Evolutionary conservation across 139 green algal species (phyloP).

Genomic region (Chlamydomonas eustigma): DNA sequence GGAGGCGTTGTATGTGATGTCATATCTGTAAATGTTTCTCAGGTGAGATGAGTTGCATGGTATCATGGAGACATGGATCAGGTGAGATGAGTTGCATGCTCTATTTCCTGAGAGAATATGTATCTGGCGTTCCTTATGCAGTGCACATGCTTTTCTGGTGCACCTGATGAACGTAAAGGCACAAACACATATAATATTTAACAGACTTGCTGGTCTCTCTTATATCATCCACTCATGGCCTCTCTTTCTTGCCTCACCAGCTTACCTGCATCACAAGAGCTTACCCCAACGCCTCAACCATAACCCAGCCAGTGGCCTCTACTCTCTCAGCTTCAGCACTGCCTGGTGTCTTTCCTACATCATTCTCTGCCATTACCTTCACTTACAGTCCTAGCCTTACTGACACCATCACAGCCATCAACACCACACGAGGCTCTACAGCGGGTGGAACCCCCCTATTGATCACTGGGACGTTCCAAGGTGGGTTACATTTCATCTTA

Average conservation of each 20-base stretch:
- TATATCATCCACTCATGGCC: too few relatives aligned
- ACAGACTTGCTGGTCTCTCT: too few relatives aligned
- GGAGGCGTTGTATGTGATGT: neutral
- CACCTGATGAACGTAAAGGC: too few relatives aligned
- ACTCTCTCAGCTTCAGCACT: neutral
- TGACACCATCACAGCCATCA: slow-evolving; percentile 22
- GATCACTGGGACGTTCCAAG: slow-evolving; percentile 8
- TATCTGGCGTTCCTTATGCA: too few relatives aligned
- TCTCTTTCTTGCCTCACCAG: too few relatives aligned
- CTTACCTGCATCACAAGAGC: slow-evolving; percentile 5
- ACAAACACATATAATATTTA: too few relatives aligned
- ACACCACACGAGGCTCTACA: slow-evolving; percentile 38
- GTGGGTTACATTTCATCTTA: too few relatives aligned
- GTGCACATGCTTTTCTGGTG: too few relatives aligned
- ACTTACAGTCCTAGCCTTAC: slow-evolving; percentile 30
- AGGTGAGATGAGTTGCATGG: too few relatives aligned
- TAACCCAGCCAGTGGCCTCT: neutral
- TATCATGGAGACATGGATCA: too few relatives aligned
- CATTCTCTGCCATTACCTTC: neutral
- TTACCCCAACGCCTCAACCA: neutral
- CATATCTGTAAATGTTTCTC: neutral
- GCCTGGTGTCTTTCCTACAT: neutral
- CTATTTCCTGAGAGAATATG: too few relatives aligned
- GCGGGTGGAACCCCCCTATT: slow-evolving; percentile 29
- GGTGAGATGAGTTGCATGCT: too few relatives aligned